Conservation (phyloP, 2,329 filamentous ascomycete species). For the Zymoseptoria passerinii region DNA sequence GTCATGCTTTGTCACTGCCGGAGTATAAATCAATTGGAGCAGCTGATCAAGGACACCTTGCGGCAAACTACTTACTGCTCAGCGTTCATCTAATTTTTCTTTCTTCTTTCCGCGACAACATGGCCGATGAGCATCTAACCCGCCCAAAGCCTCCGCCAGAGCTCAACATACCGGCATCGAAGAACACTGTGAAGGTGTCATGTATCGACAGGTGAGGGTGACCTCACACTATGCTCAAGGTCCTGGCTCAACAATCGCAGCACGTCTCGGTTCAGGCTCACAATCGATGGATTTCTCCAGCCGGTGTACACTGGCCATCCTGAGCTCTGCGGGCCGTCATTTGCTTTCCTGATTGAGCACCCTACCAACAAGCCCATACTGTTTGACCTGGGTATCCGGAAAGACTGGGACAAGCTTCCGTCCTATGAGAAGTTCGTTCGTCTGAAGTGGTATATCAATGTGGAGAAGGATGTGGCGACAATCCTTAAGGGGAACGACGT, state of each 20-base stretch:
- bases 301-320: slow-evolving; percentile 33
- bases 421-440: slow-evolving; percentile 26
- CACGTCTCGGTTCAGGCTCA: slow-evolving; percentile 27
- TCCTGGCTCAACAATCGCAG: slow-evolving; percentile 13
- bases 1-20: not conserved
- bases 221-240: not conserved
- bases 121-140: slow-evolving; percentile 13
- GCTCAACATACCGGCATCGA: slow-evolving; percentile 28
- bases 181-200: slow-evolving; percentile 28
- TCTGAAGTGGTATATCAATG: slow-evolving; percentile 30
- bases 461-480: slow-evolving; percentile 37
- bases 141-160: slow-evolving; percentile 25
- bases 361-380: slow-evolving; percentile 34
- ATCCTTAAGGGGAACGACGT: slow-evolving; percentile 35
- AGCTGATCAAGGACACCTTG: not conserved
- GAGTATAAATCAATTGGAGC: not conserved
- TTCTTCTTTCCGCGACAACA: slow-evolving; percentile 1
- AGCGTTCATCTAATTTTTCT: not conserved
- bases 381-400: slow-evolving; percentile 42
- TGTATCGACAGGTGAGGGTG: slow-evolving; percentile 28
- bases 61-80: not conserved
- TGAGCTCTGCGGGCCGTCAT: slow-evolving; percentile 33
- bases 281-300: slow-evolving; percentile 29
- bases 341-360: slow-evolving; percentile 44
- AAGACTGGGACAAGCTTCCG: slow-evolving; percentile 38